A percentile compares a stretch with the other conserved stretches of the same genome.
Conservation (phyloP, 2,329 filamentous ascomycete genomes). For the Cadophora luteo-olivacea region DNA sequence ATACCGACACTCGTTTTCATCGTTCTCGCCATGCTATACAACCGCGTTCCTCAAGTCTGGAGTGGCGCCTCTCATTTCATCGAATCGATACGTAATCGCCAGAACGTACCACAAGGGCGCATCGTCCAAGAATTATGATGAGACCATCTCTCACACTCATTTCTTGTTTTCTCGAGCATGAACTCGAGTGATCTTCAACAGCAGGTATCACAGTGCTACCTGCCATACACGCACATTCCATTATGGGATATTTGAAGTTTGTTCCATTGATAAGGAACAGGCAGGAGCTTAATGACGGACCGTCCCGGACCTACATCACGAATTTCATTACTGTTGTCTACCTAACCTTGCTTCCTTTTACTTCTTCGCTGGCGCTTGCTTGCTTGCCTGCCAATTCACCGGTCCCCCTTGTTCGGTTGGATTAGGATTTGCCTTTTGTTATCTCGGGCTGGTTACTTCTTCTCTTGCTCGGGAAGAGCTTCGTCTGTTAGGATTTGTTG, state of each 20-base stretch:
- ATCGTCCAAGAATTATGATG: conserved; percentile 41
- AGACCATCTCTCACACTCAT: neutral
- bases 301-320: neutral
- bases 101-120: conserved; percentile 24
- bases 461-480: neutral
- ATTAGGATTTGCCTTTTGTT: neutral
- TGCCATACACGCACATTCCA: neutral
- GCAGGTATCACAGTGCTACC: neutral
- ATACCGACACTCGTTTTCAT: conserved; percentile 58
- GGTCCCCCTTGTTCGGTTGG: neutral
- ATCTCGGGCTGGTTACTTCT: neutral
- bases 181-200: neutral
- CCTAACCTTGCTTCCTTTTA: conserved; percentile 1
- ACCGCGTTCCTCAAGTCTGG: conserved; percentile 56
- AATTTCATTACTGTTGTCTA: conserved; percentile 20
- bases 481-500: neutral
- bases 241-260: neutral
- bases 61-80: conserved; percentile 32
- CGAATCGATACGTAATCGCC: conserved; percentile 31
- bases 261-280: too few relatives aligned
- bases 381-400: neutral
- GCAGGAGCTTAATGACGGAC: conserved; percentile 11
- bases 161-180: conserved; percentile 10
- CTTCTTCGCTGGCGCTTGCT: neutral
- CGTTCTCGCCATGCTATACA: conserved; percentile 57